phyloP scores from a whole-genome alignment of 2,329 filamentous ascomycete genomes.

The Periconia macrospinosa region DNA sequence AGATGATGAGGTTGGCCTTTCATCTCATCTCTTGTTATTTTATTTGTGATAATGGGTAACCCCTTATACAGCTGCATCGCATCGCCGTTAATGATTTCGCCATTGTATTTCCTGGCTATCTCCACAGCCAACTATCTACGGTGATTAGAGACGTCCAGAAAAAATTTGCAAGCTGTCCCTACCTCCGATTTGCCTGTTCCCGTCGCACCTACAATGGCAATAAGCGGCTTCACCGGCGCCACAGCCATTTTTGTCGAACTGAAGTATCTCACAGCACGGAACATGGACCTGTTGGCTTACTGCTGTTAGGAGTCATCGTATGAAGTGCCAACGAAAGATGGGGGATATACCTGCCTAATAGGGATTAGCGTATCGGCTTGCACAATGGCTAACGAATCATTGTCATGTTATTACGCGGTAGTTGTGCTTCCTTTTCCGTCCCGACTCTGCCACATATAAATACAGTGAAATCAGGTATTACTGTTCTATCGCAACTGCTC shows the following conservation, averaged over 20 bases:
- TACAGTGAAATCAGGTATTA: neutral
- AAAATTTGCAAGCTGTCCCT: constrained; percentile 24
- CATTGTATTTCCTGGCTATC: constrained; percentile 78
- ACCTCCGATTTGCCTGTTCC: constrained; percentile 94
- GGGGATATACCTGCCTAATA: constrained; percentile 17
- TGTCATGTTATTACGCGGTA: neutral
- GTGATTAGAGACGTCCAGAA: constrained; percentile 41
- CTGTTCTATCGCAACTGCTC: neutral
- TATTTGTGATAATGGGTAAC: constrained; percentile 93
- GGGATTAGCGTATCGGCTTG: constrained; percentile 16
- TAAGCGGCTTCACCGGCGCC: constrained; percentile 57
- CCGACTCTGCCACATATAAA: neutral
- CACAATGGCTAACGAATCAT: constrained; percentile 3
- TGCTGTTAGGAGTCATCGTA: neutral
- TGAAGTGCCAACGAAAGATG: constrained; percentile 14
- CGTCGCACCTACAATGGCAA: constrained; percentile 85
- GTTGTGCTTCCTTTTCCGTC: neutral
- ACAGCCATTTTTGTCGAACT: constrained; percentile 25
- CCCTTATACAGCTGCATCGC: constrained; percentile 97
- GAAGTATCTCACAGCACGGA: constrained; percentile 20
- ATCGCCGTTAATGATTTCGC: constrained; percentile 95
- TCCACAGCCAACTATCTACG: constrained; percentile 78
- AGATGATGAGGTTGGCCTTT: constrained; percentile 85
- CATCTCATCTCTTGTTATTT: constrained; percentile 75
- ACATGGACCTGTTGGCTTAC: constrained; percentile 21